These are phyloP conservation scores for Hibiscus mutabilis DNA, from an alignment of 345 rosid species.

Conservation along the genomic window DNA sequence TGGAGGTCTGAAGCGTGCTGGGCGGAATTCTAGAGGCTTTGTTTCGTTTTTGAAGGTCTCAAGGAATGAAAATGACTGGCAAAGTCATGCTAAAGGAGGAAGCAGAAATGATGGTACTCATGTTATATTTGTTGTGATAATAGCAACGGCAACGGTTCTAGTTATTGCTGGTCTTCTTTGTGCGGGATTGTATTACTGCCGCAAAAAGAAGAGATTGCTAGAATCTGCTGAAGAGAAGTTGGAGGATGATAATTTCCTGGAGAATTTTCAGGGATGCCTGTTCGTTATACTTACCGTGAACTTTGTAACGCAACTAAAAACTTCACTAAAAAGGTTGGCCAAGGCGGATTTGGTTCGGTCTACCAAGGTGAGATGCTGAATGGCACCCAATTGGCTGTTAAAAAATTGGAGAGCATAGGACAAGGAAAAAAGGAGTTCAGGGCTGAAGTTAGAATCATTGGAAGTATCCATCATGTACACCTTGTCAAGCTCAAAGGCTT, in stretches of 20 bases:
- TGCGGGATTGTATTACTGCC: slow-evolving; percentile 27
- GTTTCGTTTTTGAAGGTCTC: slow-evolving; percentile 33
- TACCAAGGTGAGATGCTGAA: slow-evolving; percentile 44
- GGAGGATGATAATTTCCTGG: slow-evolving; percentile 12
- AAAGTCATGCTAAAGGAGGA: background rate
- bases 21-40: slow-evolving; percentile 24
- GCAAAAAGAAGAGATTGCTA: slow-evolving; percentile 11
- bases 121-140: slow-evolving; percentile 10
- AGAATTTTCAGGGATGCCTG: slow-evolving; percentile 35
- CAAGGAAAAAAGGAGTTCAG: slow-evolving; percentile 56
- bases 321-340: slow-evolving; percentile 49
- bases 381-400: slow-evolving; percentile 45
- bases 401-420: slow-evolving; percentile 50
- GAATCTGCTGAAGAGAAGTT: slow-evolving; percentile 18
- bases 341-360: slow-evolving; percentile 65
- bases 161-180: slow-evolving; percentile 31
- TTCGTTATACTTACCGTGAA: slow-evolving; percentile 46
- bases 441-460: slow-evolving; percentile 47
- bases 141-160: slow-evolving; percentile 21
- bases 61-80: background rate
- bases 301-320: slow-evolving; percentile 41
- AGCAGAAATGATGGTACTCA: slow-evolving; percentile 4
- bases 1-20: slow-evolving; percentile 35
- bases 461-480: slow-evolving; percentile 45
- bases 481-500: slow-evolving; percentile 53